Evolutionary conservation across 2,329 filamentous ascomycete genomes (phyloP), one percentile per base, ranked within the genome.

Genomic region (Aspergillus uvarum): DNA sequence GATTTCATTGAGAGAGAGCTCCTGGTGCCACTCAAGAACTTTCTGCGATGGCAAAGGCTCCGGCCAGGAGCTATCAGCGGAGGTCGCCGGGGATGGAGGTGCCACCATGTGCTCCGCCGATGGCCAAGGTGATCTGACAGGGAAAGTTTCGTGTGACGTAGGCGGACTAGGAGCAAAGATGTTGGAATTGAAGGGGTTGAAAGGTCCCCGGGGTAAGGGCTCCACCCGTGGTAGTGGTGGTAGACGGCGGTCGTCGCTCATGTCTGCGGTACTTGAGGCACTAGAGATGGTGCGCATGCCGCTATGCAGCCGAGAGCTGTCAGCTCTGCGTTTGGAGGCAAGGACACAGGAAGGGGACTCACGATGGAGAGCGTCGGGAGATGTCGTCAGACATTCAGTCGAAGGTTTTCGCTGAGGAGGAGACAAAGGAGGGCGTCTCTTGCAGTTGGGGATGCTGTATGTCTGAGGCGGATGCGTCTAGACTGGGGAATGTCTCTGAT

Each of bases 11-110:
- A 65, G 65, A 7, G 74, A 72, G 38, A 75, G 68, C 58, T 75
- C 68, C 32, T 65, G 69, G n/a, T 72, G 70, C 72, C 71, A 76
- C 35, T 74, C 72, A 29, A 68, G 57, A 11, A 68, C 61, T 56
- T 72, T 72, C 50, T 73, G 72, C 14, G 70, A 61, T 2, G 65
- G 64, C 50, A 74, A 69, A 1, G 69, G 66, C 24, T 77, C 74
- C 51, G 72, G 69, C 71, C 73, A 74, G 21, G 74, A 73, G 62
- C 71, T 68, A 14, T 76, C 75, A 10, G 72, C 70, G 21, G 74
- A 76, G 64, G 71, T 76, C 55, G 74, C 73, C 10, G 74, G 75
- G 0, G 75, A 77, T 1, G 74, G 74, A 58, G 75, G 74, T 6
- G 74, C 66, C 32, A 70, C 61, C 4, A 71, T 66, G 38, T 68